Conservation (phyloP, 2,329 filamentous ascomycete species). For the Ceratocystis huliohia region DNA sequence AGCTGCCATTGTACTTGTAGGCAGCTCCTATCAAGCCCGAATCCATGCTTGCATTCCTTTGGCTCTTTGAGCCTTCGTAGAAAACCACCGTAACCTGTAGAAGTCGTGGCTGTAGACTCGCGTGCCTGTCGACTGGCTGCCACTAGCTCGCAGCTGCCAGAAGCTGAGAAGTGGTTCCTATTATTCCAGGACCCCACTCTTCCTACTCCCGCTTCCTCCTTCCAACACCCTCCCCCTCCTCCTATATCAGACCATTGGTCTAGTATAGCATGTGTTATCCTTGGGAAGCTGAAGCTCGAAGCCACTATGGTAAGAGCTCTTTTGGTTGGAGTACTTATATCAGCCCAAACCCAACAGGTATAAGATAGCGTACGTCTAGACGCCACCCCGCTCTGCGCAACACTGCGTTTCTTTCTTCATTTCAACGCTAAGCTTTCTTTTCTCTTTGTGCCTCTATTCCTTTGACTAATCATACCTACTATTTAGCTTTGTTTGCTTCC, state of each 20-base stretch:
- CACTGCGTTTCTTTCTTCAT: background rate
- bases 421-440: background rate
- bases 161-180: too few species aligned
- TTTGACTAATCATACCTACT: too few species aligned
- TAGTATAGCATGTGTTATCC: background rate
- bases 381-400: constrained; percentile 1
- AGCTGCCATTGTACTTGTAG: background rate
- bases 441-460: background rate
- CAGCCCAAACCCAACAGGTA: background rate
- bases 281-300: background rate
- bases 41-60: background rate
- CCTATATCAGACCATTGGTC: background rate
- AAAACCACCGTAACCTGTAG: background rate
- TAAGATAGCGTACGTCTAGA: background rate
- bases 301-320: background rate
- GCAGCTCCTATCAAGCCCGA: background rate
- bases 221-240: background rate
- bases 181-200: background rate
- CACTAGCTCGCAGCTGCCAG: background rate
- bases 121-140: background rate
- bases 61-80: background rate
- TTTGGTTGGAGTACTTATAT: background rate
- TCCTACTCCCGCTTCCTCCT: background rate
- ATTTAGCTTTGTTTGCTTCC: background rate
- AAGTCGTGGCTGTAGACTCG: background rate